Conservation (phyloP, 345 rosid genomes). For the Hevea brasiliensis region DNA sequence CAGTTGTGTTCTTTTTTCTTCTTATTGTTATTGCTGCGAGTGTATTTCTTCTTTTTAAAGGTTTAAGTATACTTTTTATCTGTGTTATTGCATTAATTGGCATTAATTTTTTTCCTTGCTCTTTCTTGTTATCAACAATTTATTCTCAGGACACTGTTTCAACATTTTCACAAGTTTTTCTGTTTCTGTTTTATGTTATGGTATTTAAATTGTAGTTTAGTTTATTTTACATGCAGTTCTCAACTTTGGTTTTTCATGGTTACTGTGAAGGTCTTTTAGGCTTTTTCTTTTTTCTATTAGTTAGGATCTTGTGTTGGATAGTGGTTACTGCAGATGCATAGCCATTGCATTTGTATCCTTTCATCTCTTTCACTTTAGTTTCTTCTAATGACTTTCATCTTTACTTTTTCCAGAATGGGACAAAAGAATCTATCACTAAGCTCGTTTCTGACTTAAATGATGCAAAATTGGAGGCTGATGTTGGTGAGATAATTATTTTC, state of each 20-base stretch:
- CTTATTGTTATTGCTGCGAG: not conserved
- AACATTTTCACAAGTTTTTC: not conserved
- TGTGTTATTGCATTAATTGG: not conserved
- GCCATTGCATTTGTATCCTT: constrained; percentile 6
- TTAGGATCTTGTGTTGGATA: not conserved
- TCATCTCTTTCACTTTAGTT: constrained; percentile 3
- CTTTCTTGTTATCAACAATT: not conserved
- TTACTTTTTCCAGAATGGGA: constrained; percentile 65
- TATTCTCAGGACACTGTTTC: not conserved
- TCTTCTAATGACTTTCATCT: constrained; percentile 11
- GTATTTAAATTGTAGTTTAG: not conserved
- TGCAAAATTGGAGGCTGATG: constrained; percentile 84
- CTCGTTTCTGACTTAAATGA: constrained; percentile 86
- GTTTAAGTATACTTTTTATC: not conserved
- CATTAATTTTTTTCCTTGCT: not conserved
- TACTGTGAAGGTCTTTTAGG: not conserved
- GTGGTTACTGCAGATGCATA: too few species aligned
- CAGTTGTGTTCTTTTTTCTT: not conserved
- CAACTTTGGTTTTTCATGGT: not conserved
- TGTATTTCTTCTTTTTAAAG: too few species aligned
- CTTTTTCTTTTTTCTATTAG: not conserved
- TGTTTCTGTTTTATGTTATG: too few species aligned
- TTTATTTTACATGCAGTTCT: not conserved
- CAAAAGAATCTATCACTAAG: constrained; percentile 83
- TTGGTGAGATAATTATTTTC: constrained; percentile 51